A percentile compares a stretch with the other conserved stretches of the same genome.
These are phyloP conservation scores for Delphinella strobiligena DNA, from an alignment of 2,329 filamentous ascomycete species.

Conservation along the genomic window DNA sequence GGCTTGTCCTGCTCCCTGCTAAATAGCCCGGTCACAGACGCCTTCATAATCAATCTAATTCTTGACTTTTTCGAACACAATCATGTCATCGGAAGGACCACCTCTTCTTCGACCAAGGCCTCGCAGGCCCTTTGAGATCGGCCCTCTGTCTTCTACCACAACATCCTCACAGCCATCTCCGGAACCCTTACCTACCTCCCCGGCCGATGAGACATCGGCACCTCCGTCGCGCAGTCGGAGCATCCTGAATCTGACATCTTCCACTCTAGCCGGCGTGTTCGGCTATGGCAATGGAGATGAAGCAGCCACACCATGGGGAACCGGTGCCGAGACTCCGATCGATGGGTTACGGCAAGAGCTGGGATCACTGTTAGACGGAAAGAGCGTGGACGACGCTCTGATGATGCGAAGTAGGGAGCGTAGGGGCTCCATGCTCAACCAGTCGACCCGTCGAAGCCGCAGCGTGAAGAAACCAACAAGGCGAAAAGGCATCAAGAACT, in stretches of 20 bases:
- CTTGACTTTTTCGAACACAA: slow-evolving; percentile 1
- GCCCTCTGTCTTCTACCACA: slow-evolving; percentile 30
- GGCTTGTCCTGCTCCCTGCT: no score
- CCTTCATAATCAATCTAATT: no score
- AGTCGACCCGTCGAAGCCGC: slow-evolving; percentile 4
- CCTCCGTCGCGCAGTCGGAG: slow-evolving; percentile 56
- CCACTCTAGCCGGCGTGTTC: slow-evolving; percentile 88
- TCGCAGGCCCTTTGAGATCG: slow-evolving; percentile 57
- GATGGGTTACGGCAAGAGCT: slow-evolving; percentile 13
- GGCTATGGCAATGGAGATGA: slow-evolving; percentile 37
- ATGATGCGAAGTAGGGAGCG: slow-evolving; percentile 5
- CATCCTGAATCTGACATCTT: slow-evolving; percentile 74
- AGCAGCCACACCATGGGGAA: slow-evolving; percentile 62
- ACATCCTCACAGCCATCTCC: slow-evolving; percentile 16
- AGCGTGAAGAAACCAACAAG: background rate
- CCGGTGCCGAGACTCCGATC: slow-evolving; percentile 58
- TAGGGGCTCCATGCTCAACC: slow-evolving; percentile 9
- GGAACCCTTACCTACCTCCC: slow-evolving; percentile 14
- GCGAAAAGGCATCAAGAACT: slow-evolving; percentile 16
- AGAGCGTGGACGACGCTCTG: slow-evolving; percentile 6
- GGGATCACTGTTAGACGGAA: slow-evolving; percentile 6
- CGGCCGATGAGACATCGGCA: slow-evolving; percentile 22
- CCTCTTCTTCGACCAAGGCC: slow-evolving; percentile 49
- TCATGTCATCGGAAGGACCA: slow-evolving; percentile 5
- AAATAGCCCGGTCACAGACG: no score